These are phyloP conservation scores for Yarrowia deformans DNA, from an alignment of 805 yeast species.

Conservation along the genomic window DNA sequence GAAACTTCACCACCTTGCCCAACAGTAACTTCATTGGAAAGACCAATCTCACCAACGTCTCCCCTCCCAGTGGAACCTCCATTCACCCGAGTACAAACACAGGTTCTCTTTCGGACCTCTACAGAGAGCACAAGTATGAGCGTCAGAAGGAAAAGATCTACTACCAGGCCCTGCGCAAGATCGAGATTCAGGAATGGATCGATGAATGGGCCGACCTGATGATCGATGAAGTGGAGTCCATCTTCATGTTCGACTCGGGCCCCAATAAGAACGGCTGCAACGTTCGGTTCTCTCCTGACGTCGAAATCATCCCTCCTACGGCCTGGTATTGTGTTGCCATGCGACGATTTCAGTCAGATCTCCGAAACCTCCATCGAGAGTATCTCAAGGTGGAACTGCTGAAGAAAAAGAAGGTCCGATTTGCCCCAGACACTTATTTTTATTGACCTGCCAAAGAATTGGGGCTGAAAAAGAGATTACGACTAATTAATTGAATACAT, in stretches of 20 bases:
- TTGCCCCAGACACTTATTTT: constrained; percentile 10
- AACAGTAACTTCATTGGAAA: constrained; percentile 30
- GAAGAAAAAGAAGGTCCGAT: constrained; percentile 30
- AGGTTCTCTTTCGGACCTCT: constrained; percentile 8
- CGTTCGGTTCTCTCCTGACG: constrained; percentile 1
- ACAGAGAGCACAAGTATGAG: constrained; percentile 23
- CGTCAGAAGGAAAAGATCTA: constrained; percentile 15
- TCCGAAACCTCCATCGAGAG: constrained; percentile 1
- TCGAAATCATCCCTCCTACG: constrained; percentile 9
- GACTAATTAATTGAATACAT: no score
- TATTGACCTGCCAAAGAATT: neutral
- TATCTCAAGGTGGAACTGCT: neutral
- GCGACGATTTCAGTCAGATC: neutral
- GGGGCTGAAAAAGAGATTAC: no score
- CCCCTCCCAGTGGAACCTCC: constrained; percentile 15
- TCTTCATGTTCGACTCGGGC: constrained; percentile 10
- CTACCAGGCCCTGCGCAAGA: constrained; percentile 3
- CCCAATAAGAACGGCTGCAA: constrained; percentile 34
- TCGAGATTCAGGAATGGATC: constrained; percentile 31
- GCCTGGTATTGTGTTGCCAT: constrained; percentile 9
- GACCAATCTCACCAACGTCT: neutral
- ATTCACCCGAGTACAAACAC: constrained; percentile 7
- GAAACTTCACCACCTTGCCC: constrained; percentile 22
- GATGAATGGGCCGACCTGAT: constrained; percentile 28
- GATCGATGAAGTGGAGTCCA: constrained; percentile 10